A percentile compares a stretch with the other conserved stretches of the same genome.
phyloP scores from a whole-genome alignment of 371 early-diverging fungal genomes.

The Aphelidium insulamus region DNA sequence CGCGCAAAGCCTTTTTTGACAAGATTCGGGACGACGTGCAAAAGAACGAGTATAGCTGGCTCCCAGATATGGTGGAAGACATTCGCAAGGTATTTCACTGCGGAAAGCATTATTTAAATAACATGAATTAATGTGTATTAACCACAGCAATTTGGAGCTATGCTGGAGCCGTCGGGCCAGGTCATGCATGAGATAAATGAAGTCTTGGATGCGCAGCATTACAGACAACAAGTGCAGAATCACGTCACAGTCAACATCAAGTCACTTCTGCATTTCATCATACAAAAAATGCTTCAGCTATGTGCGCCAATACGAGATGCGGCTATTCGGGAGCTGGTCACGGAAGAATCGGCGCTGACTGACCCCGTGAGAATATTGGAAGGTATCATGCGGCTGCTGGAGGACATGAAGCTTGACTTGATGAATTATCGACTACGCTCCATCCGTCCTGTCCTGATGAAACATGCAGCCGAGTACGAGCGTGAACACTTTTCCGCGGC shows the following conservation, averaged over 20 bases:
- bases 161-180: too few relatives aligned
- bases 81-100: conserved; percentile 31
- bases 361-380: conserved; percentile 17
- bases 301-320: conserved; percentile 54
- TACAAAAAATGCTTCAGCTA: conserved; percentile 28
- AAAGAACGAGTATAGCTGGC: conserved; percentile 11
- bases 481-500: conserved; percentile 29
- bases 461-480: conserved; percentile 47
- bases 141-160: too few relatives aligned
- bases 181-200: conserved; percentile 29
- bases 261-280: conserved; percentile 19
- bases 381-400: conserved; percentile 24
- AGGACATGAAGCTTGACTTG: conserved; percentile 49
- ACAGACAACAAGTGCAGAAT: too few relatives aligned
- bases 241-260: too few relatives aligned
- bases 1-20: conserved; percentile 40
- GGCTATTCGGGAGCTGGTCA: conserved; percentile 19
- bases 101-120: too few relatives aligned
- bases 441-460: conserved; percentile 32
- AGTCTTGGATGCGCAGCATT: conserved; percentile 31
- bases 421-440: conserved; percentile 35
- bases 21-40: conserved; percentile 21
- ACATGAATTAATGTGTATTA: too few relatives aligned
- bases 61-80: conserved; percentile 23
- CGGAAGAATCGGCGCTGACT: conserved; percentile 1